Percentiles rank a stretch among this genome's conserved stretches.
phyloP scores from a whole-genome alignment of 148 eudicot species.

The Chenopodium quinoa region DNA sequence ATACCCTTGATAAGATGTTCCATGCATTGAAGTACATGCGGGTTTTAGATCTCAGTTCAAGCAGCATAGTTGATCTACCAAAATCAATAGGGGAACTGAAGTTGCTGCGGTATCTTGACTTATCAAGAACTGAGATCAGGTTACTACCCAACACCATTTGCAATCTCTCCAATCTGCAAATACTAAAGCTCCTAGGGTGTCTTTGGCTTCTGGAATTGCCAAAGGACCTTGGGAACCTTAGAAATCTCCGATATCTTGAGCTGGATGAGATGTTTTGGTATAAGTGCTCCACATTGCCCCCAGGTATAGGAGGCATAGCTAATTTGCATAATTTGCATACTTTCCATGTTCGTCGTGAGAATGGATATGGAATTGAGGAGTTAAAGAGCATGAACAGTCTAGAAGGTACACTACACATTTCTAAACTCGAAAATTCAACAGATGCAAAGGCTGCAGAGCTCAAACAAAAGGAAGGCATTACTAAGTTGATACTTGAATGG shows the following conservation, averaged over 20 bases:
- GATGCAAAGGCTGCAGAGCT: conserved; percentile 26
- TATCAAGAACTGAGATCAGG: conserved; percentile 32
- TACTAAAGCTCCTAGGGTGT: conserved; percentile 32
- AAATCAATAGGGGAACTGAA: conserved; percentile 30
- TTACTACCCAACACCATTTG: conserved; percentile 34
- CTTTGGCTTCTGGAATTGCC: conserved; percentile 33
- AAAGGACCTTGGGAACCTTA: conserved; percentile 29
- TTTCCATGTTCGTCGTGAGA: conserved; percentile 14
- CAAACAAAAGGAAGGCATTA: conserved; percentile 22
- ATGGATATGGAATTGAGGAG: conserved; percentile 26
- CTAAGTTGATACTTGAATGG: conserved; percentile 32
- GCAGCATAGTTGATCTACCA: conserved; percentile 26
- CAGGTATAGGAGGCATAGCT: conserved; percentile 22
- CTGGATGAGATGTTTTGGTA: conserved; percentile 39
- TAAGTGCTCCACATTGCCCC: conserved; percentile 29
- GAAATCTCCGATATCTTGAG: conserved; percentile 32
- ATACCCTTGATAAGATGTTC: conserved; percentile 28
- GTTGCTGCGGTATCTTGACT: conserved; percentile 32
- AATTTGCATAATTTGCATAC: conserved; percentile 22
- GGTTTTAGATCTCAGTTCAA: conserved; percentile 34
- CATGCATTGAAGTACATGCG: conserved; percentile 26
- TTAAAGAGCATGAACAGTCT: conserved; percentile 22
- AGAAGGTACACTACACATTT: conserved; percentile 18
- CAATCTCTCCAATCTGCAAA: conserved; percentile 31
- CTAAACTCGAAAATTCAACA: conserved; percentile 24